Base-by-base conservation (phyloP, 148 eudicot genomes). In the Chenopodium berlandieri region DNA sequence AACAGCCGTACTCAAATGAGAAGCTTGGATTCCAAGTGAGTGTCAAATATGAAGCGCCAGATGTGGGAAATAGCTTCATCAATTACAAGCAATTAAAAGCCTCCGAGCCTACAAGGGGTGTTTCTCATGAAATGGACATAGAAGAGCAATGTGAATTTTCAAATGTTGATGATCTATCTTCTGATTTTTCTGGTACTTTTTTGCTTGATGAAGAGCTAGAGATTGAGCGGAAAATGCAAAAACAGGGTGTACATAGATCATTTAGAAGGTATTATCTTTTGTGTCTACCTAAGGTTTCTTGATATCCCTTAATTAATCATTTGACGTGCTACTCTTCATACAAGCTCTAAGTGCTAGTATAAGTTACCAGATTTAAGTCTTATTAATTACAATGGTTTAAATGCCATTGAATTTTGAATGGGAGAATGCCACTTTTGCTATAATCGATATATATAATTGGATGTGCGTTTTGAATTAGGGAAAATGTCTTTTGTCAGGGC, bases 131-230 rank as follows among this genome's bases (percentile, higher is more conserved):
- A 75, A 80, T 13, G 70, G 83, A 75, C 32, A 66, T 31, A 40
- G 85, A 82, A 14, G 75, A 66, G 64, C 79, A 73, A 37, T 84
- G 92, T 69, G 84, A 79, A 68, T 81, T 75, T 86, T 82, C 66
- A 71, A 81, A 79, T 79, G n/a, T 81, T 30, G 92, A 88, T 84
- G 92, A 87, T 72, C 79, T 83, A 34, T 81, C 91, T 34, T 78
- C 84, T 87, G 94, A 93, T 85, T 93, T 87, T 85, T 84, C 86
- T 52, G 87, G 83, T 81, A 90, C 97, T 79, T 96, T 96, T 81
- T 85, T 92, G 97, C 92, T 93, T 85, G 99, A 96, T 81, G 99
- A 96, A 90, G 99, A 94, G 91, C 86, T 94, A 16, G 97, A 96
- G 81, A 75, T 89, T 77, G 98, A 91, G 82, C 91, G 77, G 46